Percentiles rank a stretch among this genome's conserved stretches.
phyloP scores from a whole-genome alignment of 805 yeast genomes.

The Allodekkera sacchari region DNA sequence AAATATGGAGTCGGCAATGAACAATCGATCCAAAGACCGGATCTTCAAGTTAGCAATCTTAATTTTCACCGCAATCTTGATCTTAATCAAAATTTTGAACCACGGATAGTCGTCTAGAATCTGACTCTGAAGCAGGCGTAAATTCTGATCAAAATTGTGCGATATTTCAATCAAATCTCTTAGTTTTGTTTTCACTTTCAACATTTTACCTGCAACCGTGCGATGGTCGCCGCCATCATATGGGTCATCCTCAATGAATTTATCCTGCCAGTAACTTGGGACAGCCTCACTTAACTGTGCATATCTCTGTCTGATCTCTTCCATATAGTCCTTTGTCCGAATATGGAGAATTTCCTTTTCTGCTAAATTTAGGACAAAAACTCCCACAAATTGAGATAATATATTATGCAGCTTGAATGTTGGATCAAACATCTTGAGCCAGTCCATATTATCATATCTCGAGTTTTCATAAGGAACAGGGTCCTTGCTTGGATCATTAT shows the following conservation, averaged over 20 bases:
- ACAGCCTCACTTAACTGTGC: slow-evolving; percentile 14
- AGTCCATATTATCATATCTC: slow-evolving; percentile 46
- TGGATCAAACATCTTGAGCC: slow-evolving; percentile 42
- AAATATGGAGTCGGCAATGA: slow-evolving; percentile 25
- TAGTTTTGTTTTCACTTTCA: slow-evolving; percentile 17
- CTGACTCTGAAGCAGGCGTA: slow-evolving; percentile 34
- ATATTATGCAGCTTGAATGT: slow-evolving; percentile 45
- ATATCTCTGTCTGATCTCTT: slow-evolving; percentile 31
- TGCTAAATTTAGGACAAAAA: slow-evolving; percentile 42
- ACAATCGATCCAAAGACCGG: slow-evolving; percentile 47
- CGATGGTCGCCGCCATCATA: slow-evolving; percentile 6
- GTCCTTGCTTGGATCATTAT: slow-evolving; percentile 28
- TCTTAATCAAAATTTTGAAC: slow-evolving; percentile 55
- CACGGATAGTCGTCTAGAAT: slow-evolving; percentile 68
- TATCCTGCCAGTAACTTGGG: slow-evolving; percentile 24
- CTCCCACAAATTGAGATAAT: slow-evolving; percentile 52
- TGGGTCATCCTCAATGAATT: slow-evolving; percentile 8
- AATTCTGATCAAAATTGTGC: slow-evolving; percentile 12
- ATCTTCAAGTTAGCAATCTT: slow-evolving; percentile 46
- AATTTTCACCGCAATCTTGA: slow-evolving; percentile 48
- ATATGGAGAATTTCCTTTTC: slow-evolving; percentile 52
- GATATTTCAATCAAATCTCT: slow-evolving; percentile 8
- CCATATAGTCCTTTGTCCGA: slow-evolving; percentile 38
- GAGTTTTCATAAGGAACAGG: slow-evolving; percentile 54
- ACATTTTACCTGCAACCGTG: slow-evolving; percentile 27